These are phyloP conservation scores for Candida odintsovae DNA, from an alignment of 805 yeast genomes.

Conservation along the genomic window DNA sequence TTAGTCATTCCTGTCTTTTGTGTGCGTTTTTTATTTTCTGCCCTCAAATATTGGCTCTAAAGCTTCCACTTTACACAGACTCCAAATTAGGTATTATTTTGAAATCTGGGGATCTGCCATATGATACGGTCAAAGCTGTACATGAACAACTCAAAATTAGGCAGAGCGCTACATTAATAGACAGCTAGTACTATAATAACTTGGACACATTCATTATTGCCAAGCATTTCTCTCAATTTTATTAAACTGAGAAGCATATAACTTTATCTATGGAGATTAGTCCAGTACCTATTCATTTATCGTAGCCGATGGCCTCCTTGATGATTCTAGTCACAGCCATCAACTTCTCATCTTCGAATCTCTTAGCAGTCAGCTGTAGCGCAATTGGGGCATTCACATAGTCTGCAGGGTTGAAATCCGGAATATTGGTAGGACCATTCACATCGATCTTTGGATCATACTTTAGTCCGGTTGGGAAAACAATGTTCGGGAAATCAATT, in stretches of 20 bases:
- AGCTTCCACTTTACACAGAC: too few species aligned
- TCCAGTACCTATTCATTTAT: background rate
- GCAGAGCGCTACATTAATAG: too few species aligned
- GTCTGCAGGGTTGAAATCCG: constrained; percentile 23
- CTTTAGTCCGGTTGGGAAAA: constrained; percentile 55
- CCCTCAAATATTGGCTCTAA: too few species aligned
- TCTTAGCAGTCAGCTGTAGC: constrained; percentile 43
- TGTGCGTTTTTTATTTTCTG: too few species aligned
- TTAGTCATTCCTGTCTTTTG: too few species aligned
- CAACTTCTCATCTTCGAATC: constrained; percentile 43
- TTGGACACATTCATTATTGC: too few species aligned
- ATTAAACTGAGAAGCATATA: too few species aligned
- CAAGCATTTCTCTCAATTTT: too few species aligned
- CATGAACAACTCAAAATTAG: too few species aligned
- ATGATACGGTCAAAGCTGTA: background rate
- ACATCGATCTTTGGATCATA: constrained; percentile 52
- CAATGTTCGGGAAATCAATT: constrained; percentile 65
- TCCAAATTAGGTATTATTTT: too few species aligned
- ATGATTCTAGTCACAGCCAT: background rate
- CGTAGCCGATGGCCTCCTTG: background rate
- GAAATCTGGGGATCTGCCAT: background rate
- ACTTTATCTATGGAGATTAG: too few species aligned
- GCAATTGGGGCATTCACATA: constrained; percentile 40
- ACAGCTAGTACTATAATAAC: too few species aligned
- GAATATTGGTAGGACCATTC: constrained; percentile 29